A percentile compares a stretch with the other conserved stretches of the same genome.
These are phyloP conservation scores for Cystoderma amianthinum DNA, from an alignment of 768 basidiomycete species.

Conservation along the genomic window DNA sequence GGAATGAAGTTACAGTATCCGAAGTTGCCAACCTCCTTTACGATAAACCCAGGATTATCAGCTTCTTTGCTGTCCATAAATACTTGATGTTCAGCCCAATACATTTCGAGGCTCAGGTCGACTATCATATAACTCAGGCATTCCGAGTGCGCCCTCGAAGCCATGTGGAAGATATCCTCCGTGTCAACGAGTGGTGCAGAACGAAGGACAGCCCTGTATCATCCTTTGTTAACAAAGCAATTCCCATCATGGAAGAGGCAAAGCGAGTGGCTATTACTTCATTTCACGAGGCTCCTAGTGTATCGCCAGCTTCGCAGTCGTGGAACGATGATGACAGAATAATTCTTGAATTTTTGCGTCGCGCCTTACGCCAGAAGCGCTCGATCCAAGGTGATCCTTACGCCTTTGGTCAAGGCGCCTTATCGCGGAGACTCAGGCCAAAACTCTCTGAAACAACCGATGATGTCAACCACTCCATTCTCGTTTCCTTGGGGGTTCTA, in stretches of 20 bases:
- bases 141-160: constrained; percentile 60
- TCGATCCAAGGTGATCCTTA: constrained; percentile 61
- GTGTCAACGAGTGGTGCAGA: constrained; percentile 42
- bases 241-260: constrained; percentile 27
- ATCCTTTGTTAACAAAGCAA: constrained; percentile 46
- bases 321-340: constrained; percentile 49
- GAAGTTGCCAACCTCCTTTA: constrained; percentile 44
- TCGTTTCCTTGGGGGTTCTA: constrained; percentile 68
- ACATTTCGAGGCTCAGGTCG: constrained; percentile 44
- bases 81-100: constrained; percentile 48
- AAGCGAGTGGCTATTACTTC: constrained; percentile 19
- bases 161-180: constrained; percentile 44
- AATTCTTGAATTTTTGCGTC: constrained; percentile 54
- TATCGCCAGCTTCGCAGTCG: constrained; percentile 16
- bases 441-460: constrained; percentile 23
- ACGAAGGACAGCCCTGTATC: constrained; percentile 29
- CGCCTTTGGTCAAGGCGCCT: constrained; percentile 35
- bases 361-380: constrained; percentile 41
- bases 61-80: constrained; percentile 51
- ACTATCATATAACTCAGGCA: constrained; percentile 38
- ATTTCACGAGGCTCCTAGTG: constrained; percentile 20
- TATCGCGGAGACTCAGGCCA: constrained; percentile 51
- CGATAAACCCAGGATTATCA: constrained; percentile 20
- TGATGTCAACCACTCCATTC: constrained; percentile 33
- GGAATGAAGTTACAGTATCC: constrained; percentile 46